Evolutionary conservation across 345 rosid species (phyloP).

Genomic region (Orychophragmus violaceus): DNA sequence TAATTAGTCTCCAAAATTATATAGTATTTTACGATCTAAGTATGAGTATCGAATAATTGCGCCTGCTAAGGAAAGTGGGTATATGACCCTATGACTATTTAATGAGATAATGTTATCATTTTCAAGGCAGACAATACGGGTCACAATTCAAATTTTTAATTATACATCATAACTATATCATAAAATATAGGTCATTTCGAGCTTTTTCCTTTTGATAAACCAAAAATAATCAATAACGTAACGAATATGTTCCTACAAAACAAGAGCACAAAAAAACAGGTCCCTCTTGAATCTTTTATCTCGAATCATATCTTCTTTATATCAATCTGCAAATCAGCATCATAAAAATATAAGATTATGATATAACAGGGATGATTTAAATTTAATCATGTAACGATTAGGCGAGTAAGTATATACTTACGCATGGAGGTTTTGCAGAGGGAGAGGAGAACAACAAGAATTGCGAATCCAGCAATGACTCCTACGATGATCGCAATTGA

Average conservation of each 20-base stretch:
- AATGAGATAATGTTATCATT: conserved; percentile 21
- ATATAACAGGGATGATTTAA: not conserved
- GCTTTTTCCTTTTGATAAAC: conserved; percentile 10
- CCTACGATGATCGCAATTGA: conserved; percentile 84
- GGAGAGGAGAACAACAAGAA: conserved; percentile 71
- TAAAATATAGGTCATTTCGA: not conserved
- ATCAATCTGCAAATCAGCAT: conserved; percentile 25
- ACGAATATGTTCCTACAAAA: conserved; percentile 5
- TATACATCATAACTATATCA: not conserved
- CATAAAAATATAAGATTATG: not conserved
- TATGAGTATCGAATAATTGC: conserved; percentile 25
- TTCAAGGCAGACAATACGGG: conserved; percentile 22
- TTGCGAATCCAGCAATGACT: conserved; percentile 56
- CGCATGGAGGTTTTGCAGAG: conserved; percentile 56
- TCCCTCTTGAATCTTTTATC: conserved; percentile 8
- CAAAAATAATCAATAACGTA: conserved; percentile 8
- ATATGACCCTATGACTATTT: conserved; percentile 1
- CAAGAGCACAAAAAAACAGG: not conserved
- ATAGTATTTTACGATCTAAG: not conserved
- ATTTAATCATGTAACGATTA: not conserved
- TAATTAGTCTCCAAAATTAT: not conserved
- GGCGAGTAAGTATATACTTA: conserved; percentile 4
- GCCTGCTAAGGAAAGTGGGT: conserved; percentile 23
- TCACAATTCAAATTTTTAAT: not conserved
- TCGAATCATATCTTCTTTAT: conserved; percentile 7